These are phyloP conservation scores for Penicillium odoratum DNA, from an alignment of 495 filamentous ascomycete species.

Conservation along the genomic window DNA sequence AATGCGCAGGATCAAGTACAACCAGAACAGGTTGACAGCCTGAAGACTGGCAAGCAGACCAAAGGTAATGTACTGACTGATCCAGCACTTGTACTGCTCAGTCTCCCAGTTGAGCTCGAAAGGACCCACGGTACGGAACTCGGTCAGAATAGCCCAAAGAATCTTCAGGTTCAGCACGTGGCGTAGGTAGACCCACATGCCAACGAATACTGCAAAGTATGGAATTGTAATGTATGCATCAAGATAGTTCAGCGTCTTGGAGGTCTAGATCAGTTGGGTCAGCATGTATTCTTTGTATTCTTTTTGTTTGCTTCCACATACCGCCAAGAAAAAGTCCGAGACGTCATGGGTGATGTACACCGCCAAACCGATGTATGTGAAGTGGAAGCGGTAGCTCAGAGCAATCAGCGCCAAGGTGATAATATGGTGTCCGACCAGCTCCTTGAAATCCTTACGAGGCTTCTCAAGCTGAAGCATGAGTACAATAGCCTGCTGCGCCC, in stretches of 20 bases:
- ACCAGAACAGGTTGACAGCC: slow-evolving; percentile 83
- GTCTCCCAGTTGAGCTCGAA: slow-evolving; percentile 85
- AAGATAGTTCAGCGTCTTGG: slow-evolving; percentile 92
- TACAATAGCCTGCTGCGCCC: slow-evolving; percentile 94
- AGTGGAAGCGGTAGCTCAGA: slow-evolving; percentile 94
- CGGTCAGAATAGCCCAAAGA: slow-evolving; percentile 78
- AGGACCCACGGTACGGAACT: slow-evolving; percentile 86
- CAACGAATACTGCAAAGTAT: slow-evolving; percentile 83
- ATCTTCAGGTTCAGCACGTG: slow-evolving; percentile 91
- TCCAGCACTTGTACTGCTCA: slow-evolving; percentile 77
- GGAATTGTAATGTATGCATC: slow-evolving; percentile 73
- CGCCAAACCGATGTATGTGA: slow-evolving; percentile 94
- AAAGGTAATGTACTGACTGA: slow-evolving; percentile 74
- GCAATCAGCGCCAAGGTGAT: slow-evolving; percentile 87
- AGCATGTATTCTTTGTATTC: neutral
- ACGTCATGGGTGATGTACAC: slow-evolving; percentile 98
- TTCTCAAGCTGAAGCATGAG: slow-evolving; percentile 88
- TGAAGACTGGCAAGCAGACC: slow-evolving; percentile 70
- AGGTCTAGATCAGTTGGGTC: slow-evolving; percentile 58
- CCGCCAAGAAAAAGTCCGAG: slow-evolving; percentile 94
- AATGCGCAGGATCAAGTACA: slow-evolving; percentile 78
- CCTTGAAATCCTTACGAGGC: slow-evolving; percentile 93
- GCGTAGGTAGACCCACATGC: slow-evolving; percentile 86
- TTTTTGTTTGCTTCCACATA: slow-evolving; percentile 43
- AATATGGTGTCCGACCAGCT: slow-evolving; percentile 92